Evolutionary conservation across 306 rosid genomes (phyloP).

Genomic region (Quillaja saponaria): DNA sequence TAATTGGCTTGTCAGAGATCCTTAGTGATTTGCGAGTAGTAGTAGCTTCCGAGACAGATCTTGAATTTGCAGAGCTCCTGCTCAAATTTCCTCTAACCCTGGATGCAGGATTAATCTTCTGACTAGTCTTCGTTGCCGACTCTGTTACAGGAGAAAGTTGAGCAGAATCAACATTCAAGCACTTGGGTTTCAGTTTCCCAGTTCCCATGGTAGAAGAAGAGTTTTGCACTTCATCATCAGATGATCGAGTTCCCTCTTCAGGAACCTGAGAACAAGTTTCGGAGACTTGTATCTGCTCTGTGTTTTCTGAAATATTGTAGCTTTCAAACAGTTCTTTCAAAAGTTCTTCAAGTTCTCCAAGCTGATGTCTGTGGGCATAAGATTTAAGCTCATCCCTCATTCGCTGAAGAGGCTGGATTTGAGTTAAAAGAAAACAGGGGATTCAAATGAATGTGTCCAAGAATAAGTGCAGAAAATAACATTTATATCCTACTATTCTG

Average conservation of each 20-base stretch:
- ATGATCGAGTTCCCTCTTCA: slow-evolving; percentile 62
- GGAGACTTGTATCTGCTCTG: slow-evolving; percentile 62
- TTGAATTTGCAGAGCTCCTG: slow-evolving; percentile 46
- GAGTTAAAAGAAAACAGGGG: slow-evolving; percentile 4
- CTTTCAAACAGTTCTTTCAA: slow-evolving; percentile 60
- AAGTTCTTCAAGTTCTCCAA: slow-evolving; percentile 48
- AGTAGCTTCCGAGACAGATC: slow-evolving; percentile 36
- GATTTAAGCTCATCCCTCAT: slow-evolving; percentile 66
- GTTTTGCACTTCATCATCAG: slow-evolving; percentile 72
- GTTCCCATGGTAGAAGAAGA: slow-evolving; percentile 45
- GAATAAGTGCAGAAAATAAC: not conserved
- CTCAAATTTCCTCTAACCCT: slow-evolving; percentile 41
- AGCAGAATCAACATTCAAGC: slow-evolving; percentile 45
- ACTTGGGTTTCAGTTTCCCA: slow-evolving; percentile 58
- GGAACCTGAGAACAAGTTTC: slow-evolving; percentile 64
- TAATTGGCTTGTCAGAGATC: slow-evolving; percentile 55
- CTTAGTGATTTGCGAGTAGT: slow-evolving; percentile 35
- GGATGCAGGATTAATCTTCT: slow-evolving; percentile 39
- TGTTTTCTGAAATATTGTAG: slow-evolving; percentile 40
- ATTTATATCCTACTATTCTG: no score
- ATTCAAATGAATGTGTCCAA: slow-evolving; percentile 5
- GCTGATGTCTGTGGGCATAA: slow-evolving; percentile 52
- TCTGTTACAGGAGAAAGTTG: slow-evolving; percentile 43
- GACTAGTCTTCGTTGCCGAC: slow-evolving; percentile 45
- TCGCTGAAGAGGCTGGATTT: slow-evolving; percentile 61